Conservation (phyloP, 2,329 filamentous ascomycete species). For the Piedraia hortae region DNA sequence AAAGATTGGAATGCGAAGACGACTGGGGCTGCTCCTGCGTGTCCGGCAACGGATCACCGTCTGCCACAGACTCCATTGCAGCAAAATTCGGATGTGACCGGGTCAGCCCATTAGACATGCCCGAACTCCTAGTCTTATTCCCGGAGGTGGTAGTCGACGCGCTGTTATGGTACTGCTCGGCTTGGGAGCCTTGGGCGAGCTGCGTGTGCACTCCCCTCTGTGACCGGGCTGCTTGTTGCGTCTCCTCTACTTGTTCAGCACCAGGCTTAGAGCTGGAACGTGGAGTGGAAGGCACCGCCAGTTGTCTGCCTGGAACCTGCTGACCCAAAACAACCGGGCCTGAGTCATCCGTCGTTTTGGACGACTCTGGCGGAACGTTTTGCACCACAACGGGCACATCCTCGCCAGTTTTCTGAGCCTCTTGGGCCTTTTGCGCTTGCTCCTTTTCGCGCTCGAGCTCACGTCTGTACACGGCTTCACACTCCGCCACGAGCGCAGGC, state of each 20-base stretch:
- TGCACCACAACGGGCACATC: constrained; percentile 14
- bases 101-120: constrained; percentile 36
- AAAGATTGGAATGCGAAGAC: constrained; percentile 8
- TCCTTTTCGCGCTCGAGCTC: constrained; percentile 37
- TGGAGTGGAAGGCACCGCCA: constrained; percentile 19
- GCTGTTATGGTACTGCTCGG: constrained; percentile 46
- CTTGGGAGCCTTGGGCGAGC: constrained; percentile 29
- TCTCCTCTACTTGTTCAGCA: constrained; percentile 17
- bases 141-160: constrained; percentile 63
- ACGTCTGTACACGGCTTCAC: constrained; percentile 52
- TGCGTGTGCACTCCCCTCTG: constrained; percentile 35
- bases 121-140: constrained; percentile 34
- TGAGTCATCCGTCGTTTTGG: constrained; percentile 17
- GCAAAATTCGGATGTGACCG: constrained; percentile 8
- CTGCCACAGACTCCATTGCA: constrained; percentile 4
- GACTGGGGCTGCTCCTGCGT: constrained; percentile 23
- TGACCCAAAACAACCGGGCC: constrained; percentile 32
- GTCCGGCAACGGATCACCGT: constrained; percentile 33
- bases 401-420: constrained; percentile 34
- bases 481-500: constrained; percentile 38
- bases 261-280: constrained; percentile 18
- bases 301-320: constrained; percentile 26
- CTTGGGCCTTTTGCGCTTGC: constrained; percentile 20
- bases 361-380: constrained; percentile 15
- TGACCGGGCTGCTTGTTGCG: constrained; percentile 29